Conservation (phyloP, 331 rosid species). For the Arachis monticola region DNA sequence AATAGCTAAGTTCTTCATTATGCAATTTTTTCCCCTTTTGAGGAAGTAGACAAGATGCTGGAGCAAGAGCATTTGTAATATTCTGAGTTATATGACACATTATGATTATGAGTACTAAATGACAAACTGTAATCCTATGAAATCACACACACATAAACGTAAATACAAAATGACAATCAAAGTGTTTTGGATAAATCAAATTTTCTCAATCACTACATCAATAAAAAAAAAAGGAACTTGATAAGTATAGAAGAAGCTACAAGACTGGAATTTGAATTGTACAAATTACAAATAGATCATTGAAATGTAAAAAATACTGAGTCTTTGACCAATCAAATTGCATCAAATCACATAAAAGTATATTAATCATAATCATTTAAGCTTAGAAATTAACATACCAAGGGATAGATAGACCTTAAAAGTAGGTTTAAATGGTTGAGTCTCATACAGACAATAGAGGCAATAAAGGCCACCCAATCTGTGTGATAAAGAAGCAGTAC, state of each 20-base stretch:
- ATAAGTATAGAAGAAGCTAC: conserved; percentile 13
- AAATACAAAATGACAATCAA: conserved; percentile 2
- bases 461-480: conserved; percentile 82
- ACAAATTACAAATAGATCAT: background rate
- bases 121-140: conserved; percentile 12
- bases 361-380: conserved; percentile 1
- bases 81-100: too few species aligned
- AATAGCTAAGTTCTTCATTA: conserved; percentile 2
- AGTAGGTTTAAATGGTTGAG: conserved; percentile 85
- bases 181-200: conserved; percentile 9
- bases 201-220: conserved; percentile 6
- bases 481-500: conserved; percentile 53
- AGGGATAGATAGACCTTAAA: conserved; percentile 45
- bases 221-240: background rate
- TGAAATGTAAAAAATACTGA: background rate
- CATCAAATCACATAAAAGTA: conserved; percentile 2
- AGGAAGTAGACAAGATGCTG: background rate
- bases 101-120: background rate
- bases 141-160: conserved; percentile 4
- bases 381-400: conserved; percentile 32
- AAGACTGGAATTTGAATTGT: background rate
- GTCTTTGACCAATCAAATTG: background rate
- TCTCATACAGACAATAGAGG: conserved; percentile 88
- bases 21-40: background rate
- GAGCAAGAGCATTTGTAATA: background rate